A percentile compares a stretch with the other conserved stretches of the same genome.
These are phyloP conservation scores for Begonia loranthoides DNA, from an alignment of 306 rosid species.

Conservation along the genomic window DNA sequence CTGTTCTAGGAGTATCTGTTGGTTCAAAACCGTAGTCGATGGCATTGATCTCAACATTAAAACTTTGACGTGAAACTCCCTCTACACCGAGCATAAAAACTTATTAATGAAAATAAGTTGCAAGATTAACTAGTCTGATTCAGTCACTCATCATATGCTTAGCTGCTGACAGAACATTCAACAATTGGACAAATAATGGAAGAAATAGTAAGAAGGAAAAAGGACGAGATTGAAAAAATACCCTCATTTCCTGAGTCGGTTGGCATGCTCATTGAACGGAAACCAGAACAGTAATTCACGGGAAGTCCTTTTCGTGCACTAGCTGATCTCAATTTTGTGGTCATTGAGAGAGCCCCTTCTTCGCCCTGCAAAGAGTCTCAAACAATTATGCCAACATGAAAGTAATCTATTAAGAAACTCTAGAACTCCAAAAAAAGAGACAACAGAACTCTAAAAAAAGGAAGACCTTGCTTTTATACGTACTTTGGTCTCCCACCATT, in stretches of 20 bases:
- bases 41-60: conserved; percentile 77
- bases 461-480: not conserved
- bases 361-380: conserved; percentile 57
- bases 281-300: conserved; percentile 92
- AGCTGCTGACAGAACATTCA: not conserved
- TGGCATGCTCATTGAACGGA: conserved; percentile 32
- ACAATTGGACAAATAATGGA: not conserved
- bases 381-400: not conserved
- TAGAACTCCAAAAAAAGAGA: not conserved
- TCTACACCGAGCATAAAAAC: conserved; percentile 19
- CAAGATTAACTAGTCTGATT: no score
- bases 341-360: conserved; percentile 96
- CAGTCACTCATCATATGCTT: no score
- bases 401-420: not conserved
- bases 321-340: conserved; percentile 65
- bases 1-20: conserved; percentile 90
- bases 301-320: conserved; percentile 58
- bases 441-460: not conserved
- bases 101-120: not conserved
- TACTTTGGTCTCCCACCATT: not conserved
- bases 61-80: conserved; percentile 84
- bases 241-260: conserved; percentile 55
- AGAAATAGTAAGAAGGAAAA: not conserved
- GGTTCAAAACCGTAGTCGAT: conserved; percentile 75
- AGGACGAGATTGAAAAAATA: conserved; percentile 16